These are phyloP conservation scores for Phytophthora fragariae DNA, from an alignment of 352 stramenopile species.

Conservation along the genomic window DNA sequence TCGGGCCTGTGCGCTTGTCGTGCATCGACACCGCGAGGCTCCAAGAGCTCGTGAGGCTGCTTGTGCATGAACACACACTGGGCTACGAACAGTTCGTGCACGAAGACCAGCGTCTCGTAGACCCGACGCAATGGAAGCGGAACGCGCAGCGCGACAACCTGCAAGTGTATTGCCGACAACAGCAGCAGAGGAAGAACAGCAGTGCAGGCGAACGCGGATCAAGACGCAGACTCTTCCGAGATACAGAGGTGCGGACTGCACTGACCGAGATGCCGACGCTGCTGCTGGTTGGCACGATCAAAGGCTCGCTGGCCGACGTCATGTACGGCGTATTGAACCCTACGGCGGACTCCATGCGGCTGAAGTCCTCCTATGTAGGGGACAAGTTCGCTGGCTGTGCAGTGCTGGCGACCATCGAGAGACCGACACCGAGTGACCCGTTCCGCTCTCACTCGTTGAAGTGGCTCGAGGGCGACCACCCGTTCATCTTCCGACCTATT, in stretches of 20 bases:
- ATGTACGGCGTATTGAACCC: constrained; percentile 53
- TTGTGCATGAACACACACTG: constrained; percentile 26
- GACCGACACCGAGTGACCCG: constrained; percentile 39
- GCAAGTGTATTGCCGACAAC: constrained; percentile 30
- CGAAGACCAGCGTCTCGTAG: constrained; percentile 26
- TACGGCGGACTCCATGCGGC: constrained; percentile 38
- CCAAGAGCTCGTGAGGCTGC: constrained; percentile 29
- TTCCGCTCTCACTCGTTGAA: constrained; percentile 59
- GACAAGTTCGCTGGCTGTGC: constrained; percentile 49
- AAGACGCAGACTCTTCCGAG: constrained; percentile 13
- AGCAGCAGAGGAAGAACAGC: constrained; percentile 18
- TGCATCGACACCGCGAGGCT: constrained; percentile 29
- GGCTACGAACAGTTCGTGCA: constrained; percentile 34
- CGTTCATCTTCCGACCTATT: constrained; percentile 50
- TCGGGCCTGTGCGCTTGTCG: constrained; percentile 32
- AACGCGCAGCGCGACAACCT: constrained; percentile 30
- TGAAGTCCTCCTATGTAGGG: constrained; percentile 55
- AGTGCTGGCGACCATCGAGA: constrained; percentile 44
- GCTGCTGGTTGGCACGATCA: constrained; percentile 42
- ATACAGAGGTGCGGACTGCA: constrained; percentile 10
- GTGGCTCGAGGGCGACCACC: constrained; percentile 56
- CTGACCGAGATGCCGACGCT: constrained; percentile 35
- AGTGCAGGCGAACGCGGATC: constrained; percentile 6
- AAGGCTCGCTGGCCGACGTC: constrained; percentile 41
- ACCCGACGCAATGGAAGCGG: constrained; percentile 30